Conservation (phyloP, 495 filamentous ascomycete genomes). For the Elaphomyces granulatus region DNA sequence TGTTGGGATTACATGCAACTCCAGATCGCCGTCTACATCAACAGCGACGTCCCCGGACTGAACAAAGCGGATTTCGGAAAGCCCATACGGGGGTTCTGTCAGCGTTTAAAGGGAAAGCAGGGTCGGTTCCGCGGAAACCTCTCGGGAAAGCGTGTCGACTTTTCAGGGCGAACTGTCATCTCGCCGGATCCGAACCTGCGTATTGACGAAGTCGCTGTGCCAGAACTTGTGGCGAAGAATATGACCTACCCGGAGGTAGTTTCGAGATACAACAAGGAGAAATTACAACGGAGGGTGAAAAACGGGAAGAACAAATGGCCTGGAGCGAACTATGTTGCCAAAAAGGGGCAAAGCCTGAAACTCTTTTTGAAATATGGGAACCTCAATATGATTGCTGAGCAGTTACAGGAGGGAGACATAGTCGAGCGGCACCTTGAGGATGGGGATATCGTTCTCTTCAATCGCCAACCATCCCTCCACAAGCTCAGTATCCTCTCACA, state of each 20-base stretch:
- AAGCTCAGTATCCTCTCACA: constrained; percentile 96
- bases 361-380: constrained; percentile 62
- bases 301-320: constrained; percentile 69
- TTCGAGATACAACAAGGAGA: constrained; percentile 66
- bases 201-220: constrained; percentile 89
- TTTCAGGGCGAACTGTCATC: constrained; percentile 94
- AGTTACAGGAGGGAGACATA: constrained; percentile 67
- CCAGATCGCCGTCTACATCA: constrained; percentile 93
- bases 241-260: constrained; percentile 89
- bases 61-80: constrained; percentile 61
- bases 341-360: constrained; percentile 53
- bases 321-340: constrained; percentile 69
- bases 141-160: constrained; percentile 96
- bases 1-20: constrained; percentile 95
- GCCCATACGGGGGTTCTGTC: constrained; percentile 81
- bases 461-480: constrained; percentile 93
- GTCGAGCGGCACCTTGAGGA: constrained; percentile 94
- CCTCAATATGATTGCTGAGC: constrained; percentile 47
- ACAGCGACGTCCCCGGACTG: constrained; percentile 87
- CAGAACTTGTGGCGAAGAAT: constrained; percentile 77
- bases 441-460: constrained; percentile 94
- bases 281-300: constrained; percentile 53
- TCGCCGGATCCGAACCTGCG: constrained; percentile 90
- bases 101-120: constrained; percentile 91
- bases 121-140: constrained; percentile 94